Percentiles rank a stretch among this genome's conserved stretches.
These are phyloP conservation scores for Colletotrichum theobromicola DNA, from an alignment of 2,329 filamentous ascomycete genomes.

Conservation along the genomic window DNA sequence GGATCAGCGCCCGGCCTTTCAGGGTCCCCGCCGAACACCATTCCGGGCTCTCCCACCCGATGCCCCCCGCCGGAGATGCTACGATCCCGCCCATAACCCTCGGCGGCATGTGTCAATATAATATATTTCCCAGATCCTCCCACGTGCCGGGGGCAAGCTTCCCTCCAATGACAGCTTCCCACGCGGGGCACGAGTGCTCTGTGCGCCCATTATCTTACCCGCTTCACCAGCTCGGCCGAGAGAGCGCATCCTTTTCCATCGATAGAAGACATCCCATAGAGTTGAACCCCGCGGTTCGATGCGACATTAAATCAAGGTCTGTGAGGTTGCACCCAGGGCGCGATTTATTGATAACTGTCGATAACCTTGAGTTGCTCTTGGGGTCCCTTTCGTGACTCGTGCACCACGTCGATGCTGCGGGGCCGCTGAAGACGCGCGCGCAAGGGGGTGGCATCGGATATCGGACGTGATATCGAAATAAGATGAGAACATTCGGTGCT, in stretches of 20 bases:
- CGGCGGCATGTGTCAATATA: constrained; percentile 12
- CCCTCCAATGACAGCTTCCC: background rate
- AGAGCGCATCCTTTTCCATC: background rate
- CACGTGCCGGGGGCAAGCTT: background rate
- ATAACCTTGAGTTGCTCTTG: background rate
- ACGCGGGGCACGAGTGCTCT: background rate
- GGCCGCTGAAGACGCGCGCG: background rate
- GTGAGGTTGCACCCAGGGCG: background rate
- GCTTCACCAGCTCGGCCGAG: background rate
- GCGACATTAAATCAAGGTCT: background rate
- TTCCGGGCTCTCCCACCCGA: constrained; percentile 9
- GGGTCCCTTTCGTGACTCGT: constrained; percentile 7
- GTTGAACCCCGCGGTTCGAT: constrained; percentile 11
- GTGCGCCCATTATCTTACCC: background rate
- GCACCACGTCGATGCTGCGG: background rate
- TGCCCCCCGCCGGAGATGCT: constrained; percentile 15
- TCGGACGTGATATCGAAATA: background rate
- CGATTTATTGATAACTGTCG: background rate
- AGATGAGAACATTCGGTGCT: background rate
- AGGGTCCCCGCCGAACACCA: background rate
- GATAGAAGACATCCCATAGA: background rate
- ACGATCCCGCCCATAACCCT: constrained; percentile 1
- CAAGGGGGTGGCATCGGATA: background rate
- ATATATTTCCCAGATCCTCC: background rate
- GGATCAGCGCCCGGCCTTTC: constrained; percentile 5